phyloP scores from a whole-genome alignment of 768 basidiomycete genomes.

The Amylocystis lapponica region DNA sequence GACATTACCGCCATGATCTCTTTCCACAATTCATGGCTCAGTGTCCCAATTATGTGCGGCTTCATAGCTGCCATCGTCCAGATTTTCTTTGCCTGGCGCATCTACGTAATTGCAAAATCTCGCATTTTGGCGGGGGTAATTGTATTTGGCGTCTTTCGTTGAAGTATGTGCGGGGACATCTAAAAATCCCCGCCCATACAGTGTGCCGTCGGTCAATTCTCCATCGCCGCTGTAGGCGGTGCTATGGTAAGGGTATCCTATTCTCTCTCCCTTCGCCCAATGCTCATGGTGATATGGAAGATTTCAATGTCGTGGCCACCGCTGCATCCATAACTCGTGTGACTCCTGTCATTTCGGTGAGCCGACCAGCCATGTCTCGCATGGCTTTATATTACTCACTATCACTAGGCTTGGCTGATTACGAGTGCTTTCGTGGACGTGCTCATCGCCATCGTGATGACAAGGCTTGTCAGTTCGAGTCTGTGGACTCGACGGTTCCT shows the following conservation, averaged over 20 bases:
- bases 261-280: background rate
- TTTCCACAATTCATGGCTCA: constrained; percentile 10
- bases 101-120: constrained; percentile 3
- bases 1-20: background rate
- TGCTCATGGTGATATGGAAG: background rate
- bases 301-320: background rate
- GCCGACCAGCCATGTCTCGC: background rate
- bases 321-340: background rate
- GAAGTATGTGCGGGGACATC: background rate
- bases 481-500: background rate
- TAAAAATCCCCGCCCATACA: background rate
- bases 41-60: constrained; percentile 8
- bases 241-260: constrained; percentile 2
- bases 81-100: constrained; percentile 7
- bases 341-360: background rate
- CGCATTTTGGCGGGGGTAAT: constrained; percentile 1
- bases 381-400: background rate
- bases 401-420: background rate
- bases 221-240: background rate
- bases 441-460: constrained; percentile 1
- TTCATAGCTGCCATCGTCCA: constrained; percentile 7
- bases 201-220: background rate
- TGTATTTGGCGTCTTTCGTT: background rate
- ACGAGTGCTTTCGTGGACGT: constrained; percentile 1
- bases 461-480: background rate